Evolutionary conservation across 1,139 yeast genomes (phyloP).

Genomic region (Yarrowia galli): DNA sequence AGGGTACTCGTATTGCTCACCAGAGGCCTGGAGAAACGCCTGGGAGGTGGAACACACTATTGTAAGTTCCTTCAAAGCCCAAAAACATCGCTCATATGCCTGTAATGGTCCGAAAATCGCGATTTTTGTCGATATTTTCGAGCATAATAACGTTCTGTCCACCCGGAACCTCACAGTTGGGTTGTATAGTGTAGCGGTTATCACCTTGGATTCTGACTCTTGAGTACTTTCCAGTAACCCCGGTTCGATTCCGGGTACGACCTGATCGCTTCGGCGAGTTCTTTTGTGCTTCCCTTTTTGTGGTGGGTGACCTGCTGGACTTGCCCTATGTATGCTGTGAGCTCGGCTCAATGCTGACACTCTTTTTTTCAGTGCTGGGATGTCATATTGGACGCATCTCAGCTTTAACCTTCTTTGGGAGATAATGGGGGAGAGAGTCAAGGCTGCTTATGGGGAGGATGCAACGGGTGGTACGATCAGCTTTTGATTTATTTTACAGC

Average conservation of each 20-base stretch:
- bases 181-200: slow-evolving; percentile 34
- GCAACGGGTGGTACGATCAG: too few relatives aligned
- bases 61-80: too few relatives aligned
- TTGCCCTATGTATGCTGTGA: not conserved
- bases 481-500: too few relatives aligned
- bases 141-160: not conserved
- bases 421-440: too few relatives aligned
- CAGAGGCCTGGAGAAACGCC: too few relatives aligned
- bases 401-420: not conserved
- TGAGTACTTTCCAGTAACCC: slow-evolving; percentile 27
- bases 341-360: too few relatives aligned
- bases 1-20: too few relatives aligned
- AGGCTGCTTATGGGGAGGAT: too few relatives aligned
- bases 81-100: not conserved
- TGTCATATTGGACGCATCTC: not conserved
- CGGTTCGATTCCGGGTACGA: slow-evolving; percentile 36
- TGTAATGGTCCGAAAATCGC: not conserved
- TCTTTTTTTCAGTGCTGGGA: not conserved
- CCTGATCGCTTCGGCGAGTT: slow-evolving; percentile 6
- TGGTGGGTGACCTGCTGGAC: slow-evolving; percentile 8
- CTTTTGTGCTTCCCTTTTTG: not conserved
- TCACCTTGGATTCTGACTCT: slow-evolving; percentile 35
- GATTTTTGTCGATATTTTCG: not conserved
- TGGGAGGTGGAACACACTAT: too few relatives aligned
- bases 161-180: not conserved